Conservation (phyloP, 805 yeast genomes). For the Suhomyces emberorum region DNA sequence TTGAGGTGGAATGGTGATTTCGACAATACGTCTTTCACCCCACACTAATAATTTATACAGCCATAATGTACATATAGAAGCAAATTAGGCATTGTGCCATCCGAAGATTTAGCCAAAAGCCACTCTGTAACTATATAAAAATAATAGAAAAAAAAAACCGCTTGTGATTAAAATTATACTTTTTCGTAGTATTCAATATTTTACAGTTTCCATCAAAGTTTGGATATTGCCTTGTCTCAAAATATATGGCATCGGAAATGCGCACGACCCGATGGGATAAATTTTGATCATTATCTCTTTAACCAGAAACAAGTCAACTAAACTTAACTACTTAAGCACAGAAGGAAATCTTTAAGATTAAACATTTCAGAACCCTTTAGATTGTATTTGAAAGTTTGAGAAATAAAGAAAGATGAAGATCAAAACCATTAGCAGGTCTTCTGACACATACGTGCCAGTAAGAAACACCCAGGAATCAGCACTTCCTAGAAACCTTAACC, state of each 20-base stretch:
- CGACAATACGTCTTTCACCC: background rate
- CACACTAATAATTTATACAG: background rate
- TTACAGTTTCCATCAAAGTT: too few relatives aligned
- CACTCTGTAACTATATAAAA: too few relatives aligned
- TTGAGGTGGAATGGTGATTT: conserved; percentile 1
- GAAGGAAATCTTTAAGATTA: background rate
- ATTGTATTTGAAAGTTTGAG: background rate
- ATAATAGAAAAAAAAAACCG: too few relatives aligned
- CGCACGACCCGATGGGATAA: conserved; percentile 1
- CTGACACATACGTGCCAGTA: conserved; percentile 91
- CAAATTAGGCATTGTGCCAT: too few relatives aligned
- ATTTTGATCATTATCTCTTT: background rate
- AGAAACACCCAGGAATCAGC: conserved; percentile 85
- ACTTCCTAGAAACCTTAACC: conserved; percentile 84
- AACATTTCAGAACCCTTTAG: background rate
- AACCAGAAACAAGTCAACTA: background rate
- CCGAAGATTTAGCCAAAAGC: too few relatives aligned
- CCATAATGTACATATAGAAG: conserved; percentile 1
- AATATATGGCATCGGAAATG: too few relatives aligned
- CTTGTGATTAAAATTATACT: too few relatives aligned
- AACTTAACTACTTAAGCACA: background rate
- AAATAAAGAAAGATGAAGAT: conserved; percentile 54
- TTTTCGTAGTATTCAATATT: too few relatives aligned
- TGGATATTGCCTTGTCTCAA: too few relatives aligned
- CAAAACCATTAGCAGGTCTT: conserved; percentile 82